Evolutionary conservation across 2,329 filamentous ascomycete species (phyloP).

Genomic region (Lachnellula hyalina): DNA sequence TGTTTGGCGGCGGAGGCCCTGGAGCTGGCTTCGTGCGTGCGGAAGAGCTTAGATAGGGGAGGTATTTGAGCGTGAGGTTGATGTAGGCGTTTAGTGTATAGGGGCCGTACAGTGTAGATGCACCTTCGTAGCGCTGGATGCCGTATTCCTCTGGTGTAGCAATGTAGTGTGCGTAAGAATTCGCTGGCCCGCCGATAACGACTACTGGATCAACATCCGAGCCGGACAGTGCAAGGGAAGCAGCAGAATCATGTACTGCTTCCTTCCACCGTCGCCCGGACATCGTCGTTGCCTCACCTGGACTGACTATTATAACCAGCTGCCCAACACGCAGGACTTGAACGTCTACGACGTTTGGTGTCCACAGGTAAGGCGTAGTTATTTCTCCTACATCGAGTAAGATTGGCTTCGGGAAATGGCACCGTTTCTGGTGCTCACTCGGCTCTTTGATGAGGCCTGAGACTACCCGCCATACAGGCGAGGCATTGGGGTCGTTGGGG

Average conservation of each 20-base stretch:
- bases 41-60: conserved; percentile 57
- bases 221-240: conserved; percentile 35
- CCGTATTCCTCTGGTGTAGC: conserved; percentile 73
- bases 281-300: conserved; percentile 91
- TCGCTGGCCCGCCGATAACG: conserved; percentile 81
- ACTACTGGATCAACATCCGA: conserved; percentile 57
- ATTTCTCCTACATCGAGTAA: conserved; percentile 84
- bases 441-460: conserved; percentile 68
- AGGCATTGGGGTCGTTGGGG: conserved; percentile 61
- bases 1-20: conserved; percentile 70
- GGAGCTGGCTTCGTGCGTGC: conserved; percentile 39
- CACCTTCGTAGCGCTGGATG: conserved; percentile 91
- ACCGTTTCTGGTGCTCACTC: conserved; percentile 61
- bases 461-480: conserved; percentile 69
- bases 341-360: conserved; percentile 85
- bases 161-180: conserved; percentile 80
- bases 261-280: conserved; percentile 80
- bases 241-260: conserved; percentile 53
- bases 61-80: conserved; percentile 71
- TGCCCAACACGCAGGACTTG: conserved; percentile 82
- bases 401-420: conserved; percentile 78
- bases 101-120: conserved; percentile 80
- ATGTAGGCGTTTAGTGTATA: conserved; percentile 83
- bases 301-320: conserved; percentile 75
- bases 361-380: conserved; percentile 75